Base-by-base conservation (phyloP, 495 filamentous ascomycete genomes). In the Neurospora sp. region DNA sequence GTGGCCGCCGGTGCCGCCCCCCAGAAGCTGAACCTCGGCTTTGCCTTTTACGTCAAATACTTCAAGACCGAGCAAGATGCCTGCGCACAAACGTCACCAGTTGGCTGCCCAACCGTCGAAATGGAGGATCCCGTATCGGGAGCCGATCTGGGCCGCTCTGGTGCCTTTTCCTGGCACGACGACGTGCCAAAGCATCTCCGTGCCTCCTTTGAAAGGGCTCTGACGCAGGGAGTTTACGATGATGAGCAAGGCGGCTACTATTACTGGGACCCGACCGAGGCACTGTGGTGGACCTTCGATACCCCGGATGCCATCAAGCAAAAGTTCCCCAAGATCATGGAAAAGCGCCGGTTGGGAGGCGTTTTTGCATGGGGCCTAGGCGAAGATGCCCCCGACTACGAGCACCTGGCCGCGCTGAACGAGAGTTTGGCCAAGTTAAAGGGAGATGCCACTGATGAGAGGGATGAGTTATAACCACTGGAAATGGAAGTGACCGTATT, bases 281-380 rank as follows among this genome's bases (percentile, higher is more conserved):
- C 86, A 71, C 76, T 92, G 40, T 93, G 90, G 86, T 93, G 92
- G 91, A 90, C 88, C 5, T 93, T 91, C 86, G 91, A 94, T 76
- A 92, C 89, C 0, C 84, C 89, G 2, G 83, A 84, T 12, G 80
- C 88, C 20, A 89, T 94, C 61, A 76, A 77, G 44, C 84, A 85
- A 73, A 94, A 93, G 82, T 90, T 92, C 73, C 83, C 82, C 35
- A 78, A 85, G 0, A 87, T 93, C 59, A 82, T 93, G 37, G 80
- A 84, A 17, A 82, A 82, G 70, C 88, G 86, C 77, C 81, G 82
- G 31, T 75, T 94, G 3, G 92, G 91, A 5, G 91, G 91, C 22
- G 87, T 92, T 38, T 91, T 92, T 83, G 89, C 90, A 0, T 92
- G 90, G 92, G 91, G 86, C 35, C 77, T 94, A 73, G 92, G 91